Percentiles rank a stretch among this genome's conserved stretches.
Evolutionary conservation across 139 green algal species (phyloP).

Genomic region (Chlorella vulgaris): DNA sequence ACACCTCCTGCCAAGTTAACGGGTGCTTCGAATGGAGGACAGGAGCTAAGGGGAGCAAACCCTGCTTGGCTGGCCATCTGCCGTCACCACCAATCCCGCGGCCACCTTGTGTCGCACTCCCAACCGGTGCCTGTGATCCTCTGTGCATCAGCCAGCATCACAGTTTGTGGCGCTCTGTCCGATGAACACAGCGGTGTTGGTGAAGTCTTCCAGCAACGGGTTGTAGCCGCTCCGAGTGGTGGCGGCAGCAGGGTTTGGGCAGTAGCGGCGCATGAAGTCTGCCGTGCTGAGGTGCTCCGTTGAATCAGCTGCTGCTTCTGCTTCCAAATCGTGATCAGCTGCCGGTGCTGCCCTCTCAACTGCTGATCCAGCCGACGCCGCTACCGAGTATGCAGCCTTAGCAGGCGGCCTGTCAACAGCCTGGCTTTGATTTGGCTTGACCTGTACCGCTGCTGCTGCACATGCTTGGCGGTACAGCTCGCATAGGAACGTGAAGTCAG

Average conservation of each 20-base stretch:
- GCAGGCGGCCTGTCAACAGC: no score
- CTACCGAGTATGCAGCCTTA: no score
- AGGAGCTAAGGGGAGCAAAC: no score
- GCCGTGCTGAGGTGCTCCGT: constrained; percentile 35
- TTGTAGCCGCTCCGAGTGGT: constrained; percentile 73
- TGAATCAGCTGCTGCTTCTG: background rate
- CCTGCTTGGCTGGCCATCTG: no score
- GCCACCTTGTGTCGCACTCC: no score
- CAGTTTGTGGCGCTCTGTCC: constrained; percentile 17
- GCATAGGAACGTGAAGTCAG: constrained; percentile 76
- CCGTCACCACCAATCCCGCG: no score
- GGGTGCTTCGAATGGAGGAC: no score
- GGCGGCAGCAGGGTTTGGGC: constrained; percentile 43
- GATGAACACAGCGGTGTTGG: constrained; percentile 79
- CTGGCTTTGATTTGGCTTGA: background rate
- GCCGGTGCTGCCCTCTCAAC: background rate
- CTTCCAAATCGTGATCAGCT: no score
- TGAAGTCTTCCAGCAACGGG: constrained; percentile 86
- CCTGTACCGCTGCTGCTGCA: background rate
- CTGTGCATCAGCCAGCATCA: background rate
- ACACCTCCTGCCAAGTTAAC: no score
- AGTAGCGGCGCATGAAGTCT: constrained; percentile 65
- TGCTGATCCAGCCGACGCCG: background rate
- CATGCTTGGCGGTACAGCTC: constrained; percentile 55
- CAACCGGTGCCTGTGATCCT: no score